Evolutionary conservation across 139 green algal genomes (phyloP).

Genomic region (Klebsormidium nitens): DNA sequence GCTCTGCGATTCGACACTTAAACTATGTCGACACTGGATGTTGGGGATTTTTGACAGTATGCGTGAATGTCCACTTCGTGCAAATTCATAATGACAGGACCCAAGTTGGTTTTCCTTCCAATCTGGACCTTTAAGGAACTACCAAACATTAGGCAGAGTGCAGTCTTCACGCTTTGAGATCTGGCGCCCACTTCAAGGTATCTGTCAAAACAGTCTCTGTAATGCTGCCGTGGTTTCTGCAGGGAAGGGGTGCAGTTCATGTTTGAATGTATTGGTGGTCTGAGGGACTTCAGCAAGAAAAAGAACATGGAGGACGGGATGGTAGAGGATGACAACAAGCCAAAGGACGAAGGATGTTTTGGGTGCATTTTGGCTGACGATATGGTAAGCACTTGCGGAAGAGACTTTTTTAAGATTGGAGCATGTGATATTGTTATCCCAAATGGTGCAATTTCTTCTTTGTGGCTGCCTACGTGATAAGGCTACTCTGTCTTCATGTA

Average conservation of each 20-base stretch:
- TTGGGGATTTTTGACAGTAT: neutral
- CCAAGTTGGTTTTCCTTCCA: neutral
- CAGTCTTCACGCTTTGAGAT: neutral
- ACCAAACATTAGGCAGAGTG: neutral
- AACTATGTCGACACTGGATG: neutral
- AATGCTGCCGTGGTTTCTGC: neutral
- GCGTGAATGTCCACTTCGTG: neutral
- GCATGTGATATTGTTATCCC: no score
- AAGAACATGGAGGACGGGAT: neutral
- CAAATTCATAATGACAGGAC: neutral
- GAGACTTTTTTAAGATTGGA: no score
- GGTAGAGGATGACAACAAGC: no score
- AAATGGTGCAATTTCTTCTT: no score
- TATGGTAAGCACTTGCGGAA: no score
- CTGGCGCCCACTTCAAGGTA: neutral
- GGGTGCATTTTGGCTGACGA: constrained; percentile 95
- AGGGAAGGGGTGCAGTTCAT: constrained; percentile 97
- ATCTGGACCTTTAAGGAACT: neutral
- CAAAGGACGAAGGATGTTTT: constrained; percentile 1
- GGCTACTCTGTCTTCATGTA: no score
- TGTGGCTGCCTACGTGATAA: no score
- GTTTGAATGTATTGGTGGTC: constrained; percentile 95
- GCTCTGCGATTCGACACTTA: neutral
- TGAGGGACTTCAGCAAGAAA: constrained; percentile 43
- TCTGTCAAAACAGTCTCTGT: neutral